Base-by-base conservation (phyloP, 192 early-diverging fungal species). In the Entophlyctis helioformis region DNA sequence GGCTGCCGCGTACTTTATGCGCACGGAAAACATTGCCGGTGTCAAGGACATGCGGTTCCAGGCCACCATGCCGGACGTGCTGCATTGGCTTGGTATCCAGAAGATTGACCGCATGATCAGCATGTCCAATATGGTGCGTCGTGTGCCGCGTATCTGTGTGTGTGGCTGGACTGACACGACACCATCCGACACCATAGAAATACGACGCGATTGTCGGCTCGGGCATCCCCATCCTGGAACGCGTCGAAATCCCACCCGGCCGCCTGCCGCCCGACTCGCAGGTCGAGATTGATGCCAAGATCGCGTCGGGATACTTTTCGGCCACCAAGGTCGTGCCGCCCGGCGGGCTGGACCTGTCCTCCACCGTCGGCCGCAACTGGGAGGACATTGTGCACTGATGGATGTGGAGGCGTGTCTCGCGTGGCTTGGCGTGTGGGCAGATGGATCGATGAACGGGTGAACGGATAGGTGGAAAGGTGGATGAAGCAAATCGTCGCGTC, bases 11-110 rank as follows among this genome's bases (percentile, higher is more conserved):
- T 96, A 96, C 65, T 96, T 96, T 57, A 56, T 80, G 46, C 73
- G 89, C 32, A 96, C 19, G 47, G 85, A 88, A 54, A 82, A 72
- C 53, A 78, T 91, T 46, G 88, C 88, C 20, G 86, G 88, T 33
- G 85, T 89, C 29, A 89, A 93, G 70, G 91, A 96, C 53, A 87
- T 90, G 84, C 80, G 91, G 1, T 96, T 91, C 83, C 91, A 96
- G 48, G 89, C 91, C 0, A 70, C 91, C 41, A 96, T 92, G 91
- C 91, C 89, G 12, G 91, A 96, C 55, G 87, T 89, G 4, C 67
- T 96, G 60, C 91, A 95, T 59, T 95, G 91, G 91, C 67, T 95
- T 15, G 91, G 91, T 20, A 85, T 95, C 46, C 72, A 75, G 46
- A 88, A 87, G 57, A 95, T 95, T 62, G 91, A 95, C 56, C 72